phyloP scores from a whole-genome alignment of 257 asterid genomes.

The Solanum chmielewskii region DNA sequence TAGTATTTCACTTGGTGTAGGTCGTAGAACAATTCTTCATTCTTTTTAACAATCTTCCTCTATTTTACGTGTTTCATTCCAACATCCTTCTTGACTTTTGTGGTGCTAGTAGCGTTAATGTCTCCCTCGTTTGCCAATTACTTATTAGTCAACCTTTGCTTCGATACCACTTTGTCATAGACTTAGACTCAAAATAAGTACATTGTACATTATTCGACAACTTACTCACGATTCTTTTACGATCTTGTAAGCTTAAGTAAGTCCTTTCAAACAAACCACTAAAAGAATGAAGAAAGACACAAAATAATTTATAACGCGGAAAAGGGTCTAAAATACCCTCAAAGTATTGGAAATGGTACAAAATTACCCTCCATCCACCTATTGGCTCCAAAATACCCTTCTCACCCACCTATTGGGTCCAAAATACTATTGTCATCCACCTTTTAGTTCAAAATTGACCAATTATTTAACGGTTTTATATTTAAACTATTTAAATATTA shows the following conservation, averaged over 20 bases:
- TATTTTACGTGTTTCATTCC: background rate
- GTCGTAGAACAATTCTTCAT: background rate
- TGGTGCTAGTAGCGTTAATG: background rate
- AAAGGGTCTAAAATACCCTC: too few species aligned
- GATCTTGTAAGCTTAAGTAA: background rate
- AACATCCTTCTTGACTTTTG: background rate
- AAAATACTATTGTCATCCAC: too few species aligned
- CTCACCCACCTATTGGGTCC: too few species aligned
- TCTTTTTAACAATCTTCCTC: background rate
- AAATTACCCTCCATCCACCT: too few species aligned
- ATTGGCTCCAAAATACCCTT: too few species aligned
- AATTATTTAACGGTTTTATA: too few species aligned
- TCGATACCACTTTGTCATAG: background rate
- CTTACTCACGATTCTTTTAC: background rate
- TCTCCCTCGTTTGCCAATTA: background rate
- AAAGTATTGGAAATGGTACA: too few species aligned
- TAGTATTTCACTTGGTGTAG: background rate
- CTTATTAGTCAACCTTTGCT: background rate
- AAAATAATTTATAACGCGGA: too few species aligned
- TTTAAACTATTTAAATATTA: too few species aligned
- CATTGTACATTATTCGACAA: background rate
- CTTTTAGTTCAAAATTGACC: too few species aligned
- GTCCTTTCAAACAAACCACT: background rate
- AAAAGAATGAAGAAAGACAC: background rate
- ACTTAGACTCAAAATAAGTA: background rate